Evolutionary conservation across 352 stramenopile species (phyloP), one percentile per base, ranked within the genome.

Genomic region (Aphanomyces euteiches): DNA sequence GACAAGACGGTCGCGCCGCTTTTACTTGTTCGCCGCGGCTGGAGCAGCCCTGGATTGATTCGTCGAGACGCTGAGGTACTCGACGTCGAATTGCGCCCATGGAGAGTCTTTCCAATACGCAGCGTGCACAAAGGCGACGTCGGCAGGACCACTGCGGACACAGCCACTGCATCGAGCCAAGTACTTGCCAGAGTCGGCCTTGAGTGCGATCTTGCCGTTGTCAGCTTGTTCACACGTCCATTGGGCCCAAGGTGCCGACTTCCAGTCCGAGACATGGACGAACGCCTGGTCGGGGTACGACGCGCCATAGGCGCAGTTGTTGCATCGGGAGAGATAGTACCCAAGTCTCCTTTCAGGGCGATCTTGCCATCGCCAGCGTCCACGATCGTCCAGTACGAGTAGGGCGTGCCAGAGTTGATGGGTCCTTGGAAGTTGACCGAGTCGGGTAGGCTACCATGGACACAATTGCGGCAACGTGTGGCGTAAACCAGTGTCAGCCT

Each of bases 281-380:
- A 3, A 50, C 2, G 43, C 43, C 2, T 50, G 43, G 17, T 12
- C 43, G 1, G 43, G 43, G 43, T n/a, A 12, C 0, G 2, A 0
- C 10, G 1, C 43, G 0, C 43, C 10, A 2, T 1, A 2, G 43
- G 43, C 2, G 17, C 43, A 50, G 2, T n/a, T n/a, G 17, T n/a
- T 50, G 43, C 43, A 50, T n/a, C 17, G 43, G 2, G 43, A 1
- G 2, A 50, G 2, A 2, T n/a, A 50, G 1, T 50, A n/a, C 1
- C 17, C 43, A n/a, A n/a, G 43, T 50, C 43, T 12, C 10, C 43
- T 2, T 50, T 12, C 1, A 50, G 43, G 5, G 37, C 60, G 0
- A 67, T n/a, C 47, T 67, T 67, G 60, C 60, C 60, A 2, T 56
- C 54, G 41, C 47, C 47, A 19, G 47, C 2, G 43, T 50, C 2